These are phyloP conservation scores for Angophora floribunda DNA, from an alignment of 345 rosid species.

Conservation along the genomic window DNA sequence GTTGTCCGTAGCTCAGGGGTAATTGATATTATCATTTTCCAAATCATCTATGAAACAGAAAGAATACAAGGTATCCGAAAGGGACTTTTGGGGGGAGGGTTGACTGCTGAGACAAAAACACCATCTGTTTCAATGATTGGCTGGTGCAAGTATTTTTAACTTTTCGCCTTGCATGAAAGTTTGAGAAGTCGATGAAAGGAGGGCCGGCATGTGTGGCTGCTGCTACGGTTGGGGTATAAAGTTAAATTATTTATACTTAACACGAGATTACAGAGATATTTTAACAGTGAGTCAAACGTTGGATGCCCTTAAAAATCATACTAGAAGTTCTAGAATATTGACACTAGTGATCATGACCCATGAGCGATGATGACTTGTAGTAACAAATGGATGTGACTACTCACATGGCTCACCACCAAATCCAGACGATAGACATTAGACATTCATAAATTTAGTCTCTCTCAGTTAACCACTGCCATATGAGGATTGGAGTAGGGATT, in stretches of 20 bases:
- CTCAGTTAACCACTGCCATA: not conserved
- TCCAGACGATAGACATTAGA: not conserved
- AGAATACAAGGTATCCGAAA: not conserved
- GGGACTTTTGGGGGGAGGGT: not conserved
- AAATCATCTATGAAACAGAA: not conserved
- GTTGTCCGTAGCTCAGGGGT: not conserved
- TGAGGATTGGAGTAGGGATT: not conserved
- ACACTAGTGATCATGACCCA: not conserved
- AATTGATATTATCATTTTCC: not conserved
- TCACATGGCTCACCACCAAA: not conserved
- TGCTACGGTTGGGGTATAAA: not conserved
- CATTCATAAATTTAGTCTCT: not conserved
- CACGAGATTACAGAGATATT: not conserved
- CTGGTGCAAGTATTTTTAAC: not conserved
- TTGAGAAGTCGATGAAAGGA: not conserved
- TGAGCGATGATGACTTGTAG: not conserved
- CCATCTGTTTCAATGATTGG: not conserved
- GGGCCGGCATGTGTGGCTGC: not conserved
- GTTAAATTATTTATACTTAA: not conserved
- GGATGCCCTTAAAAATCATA: not conserved
- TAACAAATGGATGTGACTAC: not conserved
- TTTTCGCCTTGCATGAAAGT: not conserved
- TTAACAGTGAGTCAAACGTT: not conserved
- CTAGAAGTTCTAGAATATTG: not conserved
- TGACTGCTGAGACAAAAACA: not conserved